Evolutionary conservation across 1,284 basidiomycete species (phyloP).

Genomic region (Austroboletus novae-zelandiae): DNA sequence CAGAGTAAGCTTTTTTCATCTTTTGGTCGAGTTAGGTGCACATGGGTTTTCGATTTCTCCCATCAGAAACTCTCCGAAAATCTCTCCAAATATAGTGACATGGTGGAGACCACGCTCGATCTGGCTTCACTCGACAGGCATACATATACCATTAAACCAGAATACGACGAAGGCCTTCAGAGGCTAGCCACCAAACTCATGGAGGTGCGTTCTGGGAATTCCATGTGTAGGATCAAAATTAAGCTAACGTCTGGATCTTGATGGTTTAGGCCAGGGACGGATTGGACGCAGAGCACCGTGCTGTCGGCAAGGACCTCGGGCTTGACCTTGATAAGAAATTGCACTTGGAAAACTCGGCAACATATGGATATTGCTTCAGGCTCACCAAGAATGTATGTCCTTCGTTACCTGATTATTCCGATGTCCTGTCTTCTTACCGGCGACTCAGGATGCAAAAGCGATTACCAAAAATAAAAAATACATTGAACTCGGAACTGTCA

Average conservation of each 20-base stretch:
- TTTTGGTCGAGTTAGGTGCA: background rate
- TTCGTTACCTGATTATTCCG: background rate
- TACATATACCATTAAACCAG: constrained; percentile 91
- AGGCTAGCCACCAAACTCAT: constrained; percentile 68
- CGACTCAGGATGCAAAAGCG: constrained; percentile 74
- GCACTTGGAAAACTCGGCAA: constrained; percentile 90
- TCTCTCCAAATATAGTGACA: constrained; percentile 81
- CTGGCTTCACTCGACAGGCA: constrained; percentile 82
- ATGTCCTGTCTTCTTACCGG: background rate
- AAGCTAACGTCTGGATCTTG: background rate
- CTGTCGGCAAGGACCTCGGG: constrained; percentile 71
- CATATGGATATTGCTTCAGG: constrained; percentile 93
- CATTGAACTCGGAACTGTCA: constrained; percentile 83
- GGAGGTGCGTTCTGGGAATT: constrained; percentile 36
- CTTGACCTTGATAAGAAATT: constrained; percentile 96
- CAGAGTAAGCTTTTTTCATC: constrained; percentile 42
- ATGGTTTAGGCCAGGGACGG: constrained; percentile 62
- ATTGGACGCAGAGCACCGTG: constrained; percentile 81
- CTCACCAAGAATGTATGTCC: constrained; percentile 82
- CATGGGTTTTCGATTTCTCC: background rate
- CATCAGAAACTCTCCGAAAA: constrained; percentile 59
- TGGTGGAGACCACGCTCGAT: constrained; percentile 97
- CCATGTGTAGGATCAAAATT: background rate
- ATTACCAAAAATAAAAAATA: constrained; percentile 72
- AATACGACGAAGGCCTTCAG: constrained; percentile 80